Percentiles rank a stretch among this genome's conserved stretches.
Evolutionary conservation across 2,329 filamentous ascomycete genomes (phyloP).

Genomic region (Nigrospora sphaerica): DNA sequence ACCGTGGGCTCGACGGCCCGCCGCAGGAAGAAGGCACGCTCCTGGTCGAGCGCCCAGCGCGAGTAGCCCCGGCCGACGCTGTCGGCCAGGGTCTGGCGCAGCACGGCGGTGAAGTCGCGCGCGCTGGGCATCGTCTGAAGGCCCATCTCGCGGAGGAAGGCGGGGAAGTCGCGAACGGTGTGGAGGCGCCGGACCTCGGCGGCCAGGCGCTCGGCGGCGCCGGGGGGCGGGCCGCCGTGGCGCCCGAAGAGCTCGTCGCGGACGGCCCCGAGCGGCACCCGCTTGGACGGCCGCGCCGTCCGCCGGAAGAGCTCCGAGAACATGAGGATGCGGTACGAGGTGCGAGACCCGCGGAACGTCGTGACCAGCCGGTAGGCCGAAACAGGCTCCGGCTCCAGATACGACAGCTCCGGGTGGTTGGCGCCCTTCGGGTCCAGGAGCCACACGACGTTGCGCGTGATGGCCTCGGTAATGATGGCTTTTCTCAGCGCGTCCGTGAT

Average conservation of each 20-base stretch:
- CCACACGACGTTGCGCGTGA: slow-evolving; percentile 44
- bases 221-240: slow-evolving; percentile 36
- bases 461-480: slow-evolving; percentile 38
- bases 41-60: slow-evolving; percentile 8
- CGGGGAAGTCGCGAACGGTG: slow-evolving; percentile 30
- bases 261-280: slow-evolving; percentile 27
- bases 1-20: slow-evolving; percentile 8
- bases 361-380: slow-evolving; percentile 38
- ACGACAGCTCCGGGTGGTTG: slow-evolving; percentile 34
- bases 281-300: slow-evolving; percentile 28
- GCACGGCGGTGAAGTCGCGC: slow-evolving; percentile 20
- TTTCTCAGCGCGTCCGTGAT: slow-evolving; percentile 31
- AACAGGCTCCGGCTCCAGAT: slow-evolving; percentile 31
- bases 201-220: slow-evolving; percentile 30
- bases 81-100: slow-evolving; percentile 24
- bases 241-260: slow-evolving; percentile 37
- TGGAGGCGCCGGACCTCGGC: slow-evolving; percentile 35
- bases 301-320: slow-evolving; percentile 42
- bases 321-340: slow-evolving; percentile 44
- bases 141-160: slow-evolving; percentile 36
- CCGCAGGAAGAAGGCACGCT: slow-evolving; percentile 13
- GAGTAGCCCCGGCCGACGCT: slow-evolving; percentile 28
- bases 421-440: slow-evolving; percentile 33
- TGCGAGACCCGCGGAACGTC: slow-evolving; percentile 37
- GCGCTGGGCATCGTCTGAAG: slow-evolving; percentile 17